phyloP scores from a whole-genome alignment of 371 early-diverging fungal genomes.

The Rhizopus stolonifer region DNA sequence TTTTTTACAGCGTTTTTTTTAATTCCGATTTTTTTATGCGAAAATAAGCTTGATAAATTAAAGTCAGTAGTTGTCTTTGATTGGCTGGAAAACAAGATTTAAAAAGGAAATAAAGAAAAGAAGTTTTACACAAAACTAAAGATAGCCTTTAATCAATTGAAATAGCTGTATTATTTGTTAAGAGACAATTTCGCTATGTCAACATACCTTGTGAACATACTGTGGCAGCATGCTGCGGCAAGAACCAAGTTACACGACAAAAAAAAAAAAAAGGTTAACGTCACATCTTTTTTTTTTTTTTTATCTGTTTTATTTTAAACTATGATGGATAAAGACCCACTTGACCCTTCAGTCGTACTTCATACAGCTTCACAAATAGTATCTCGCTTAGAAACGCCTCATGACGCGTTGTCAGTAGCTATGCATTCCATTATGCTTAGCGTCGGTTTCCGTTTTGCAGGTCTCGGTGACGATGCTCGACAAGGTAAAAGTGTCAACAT shows the following conservation, averaged over 20 bases:
- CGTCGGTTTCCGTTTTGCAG: conserved; percentile 61
- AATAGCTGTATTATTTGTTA: too few species aligned
- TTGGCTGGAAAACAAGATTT: too few species aligned
- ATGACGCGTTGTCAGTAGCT: conserved; percentile 59
- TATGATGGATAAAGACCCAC: conserved; percentile 14
- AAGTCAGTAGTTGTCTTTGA: too few species aligned
- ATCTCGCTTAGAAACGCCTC: conserved; percentile 34
- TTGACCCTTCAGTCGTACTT: conserved; percentile 44
- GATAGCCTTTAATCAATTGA: too few species aligned
- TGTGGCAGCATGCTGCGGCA: too few species aligned
- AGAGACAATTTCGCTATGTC: too few species aligned
- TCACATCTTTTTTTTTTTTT: conserved; percentile 2
- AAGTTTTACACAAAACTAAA: too few species aligned
- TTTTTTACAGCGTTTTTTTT: too few species aligned
- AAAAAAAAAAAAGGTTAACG: neutral
- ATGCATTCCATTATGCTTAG: conserved; percentile 60
- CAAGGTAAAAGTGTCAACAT: conserved; percentile 29
- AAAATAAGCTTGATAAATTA: too few species aligned
- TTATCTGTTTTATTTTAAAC: conserved; percentile 3
- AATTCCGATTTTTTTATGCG: too few species aligned
- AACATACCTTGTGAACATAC: too few species aligned
- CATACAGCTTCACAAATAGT: conserved; percentile 26
- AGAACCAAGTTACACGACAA: neutral
- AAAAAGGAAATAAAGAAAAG: too few species aligned
- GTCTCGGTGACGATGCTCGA: conserved; percentile 62